Evolutionary conservation across 352 stramenopile species (phyloP), one percentile per base, ranked within the genome.

Genomic region (Globisporangium rhizosaccharum): DNA sequence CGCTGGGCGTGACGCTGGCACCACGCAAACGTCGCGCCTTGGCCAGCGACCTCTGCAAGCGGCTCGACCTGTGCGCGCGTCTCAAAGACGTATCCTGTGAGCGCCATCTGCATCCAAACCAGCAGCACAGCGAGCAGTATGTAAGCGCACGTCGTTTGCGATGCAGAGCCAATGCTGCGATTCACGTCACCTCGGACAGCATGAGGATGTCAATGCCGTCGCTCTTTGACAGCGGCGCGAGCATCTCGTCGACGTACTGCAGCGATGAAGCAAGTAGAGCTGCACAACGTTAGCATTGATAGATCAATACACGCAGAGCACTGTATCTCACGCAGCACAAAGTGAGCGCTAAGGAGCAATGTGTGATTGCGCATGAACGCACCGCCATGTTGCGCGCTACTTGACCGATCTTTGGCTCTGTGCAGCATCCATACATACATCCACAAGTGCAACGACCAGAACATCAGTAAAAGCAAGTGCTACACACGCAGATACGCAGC

Each of bases 51-150:
- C 50, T 94, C 82, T 3, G 85, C 85, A n/a, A 94, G 68, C 50
- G 70, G 46, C n/a, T 63, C 72, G 42, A 88, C 74, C 9, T 89
- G 69, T 30, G 63, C 67, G 53, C 75, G 79, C 30, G 71, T 73
- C 48, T 72, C 42, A 59, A 94, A 91, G 28, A 90, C 82, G 65
- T 94, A 92, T 18, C 85, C 85, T 12, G 85, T 91, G 53, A 94
- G 87, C 48, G 72, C 76, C 81, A 92, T 92, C 82, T 94, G 26
- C 15, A 26, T 47, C 28, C 51, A 7, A 11, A 9, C 45, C 41
- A 41, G 17, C 23, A 48, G 9, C 3, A 17, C 11, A 20, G 44
- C 6, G 11, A 53, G 15, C 1, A 17, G 12, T 23, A 8, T 17
- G 36, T 54, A 49, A 57, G 57, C 17, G 65, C 51, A 30, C 30